Percentiles rank a stretch among this genome's conserved stretches.
Conservation (phyloP, 768 basidiomycete species). For the Coprinellus aureogranulatus region DNA sequence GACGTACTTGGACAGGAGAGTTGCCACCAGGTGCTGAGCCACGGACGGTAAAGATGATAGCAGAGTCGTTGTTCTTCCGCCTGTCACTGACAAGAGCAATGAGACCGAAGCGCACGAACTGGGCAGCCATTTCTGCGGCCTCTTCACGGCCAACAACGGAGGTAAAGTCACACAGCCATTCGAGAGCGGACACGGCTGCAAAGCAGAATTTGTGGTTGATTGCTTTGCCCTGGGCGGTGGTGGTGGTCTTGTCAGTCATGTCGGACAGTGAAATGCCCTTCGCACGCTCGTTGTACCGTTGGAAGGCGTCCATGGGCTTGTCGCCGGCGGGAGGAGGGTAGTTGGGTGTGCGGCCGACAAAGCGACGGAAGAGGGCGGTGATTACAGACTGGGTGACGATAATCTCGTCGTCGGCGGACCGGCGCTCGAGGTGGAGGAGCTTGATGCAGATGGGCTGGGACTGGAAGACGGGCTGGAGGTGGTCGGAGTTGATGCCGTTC, state of each 20-base stretch:
- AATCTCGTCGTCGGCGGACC: slow-evolving; percentile 92
- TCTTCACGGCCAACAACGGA: slow-evolving; percentile 95
- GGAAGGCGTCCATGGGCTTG: slow-evolving; percentile 57
- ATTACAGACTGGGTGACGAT: slow-evolving; percentile 93
- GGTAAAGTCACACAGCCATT: slow-evolving; percentile 98
- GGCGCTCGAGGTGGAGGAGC: slow-evolving; percentile 92
- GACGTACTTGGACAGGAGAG: slow-evolving; percentile 67
- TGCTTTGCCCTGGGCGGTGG: slow-evolving; percentile 47
- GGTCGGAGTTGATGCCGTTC: slow-evolving; percentile 96
- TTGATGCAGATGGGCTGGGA: slow-evolving; percentile 97
- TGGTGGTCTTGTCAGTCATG: slow-evolving; percentile 60
- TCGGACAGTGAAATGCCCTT: slow-evolving; percentile 74
- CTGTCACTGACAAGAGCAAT: slow-evolving; percentile 87
- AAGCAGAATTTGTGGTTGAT: slow-evolving; percentile 72
- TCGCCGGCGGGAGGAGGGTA: slow-evolving; percentile 48
- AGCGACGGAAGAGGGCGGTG: slow-evolving; percentile 93
- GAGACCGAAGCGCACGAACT: slow-evolving; percentile 93
- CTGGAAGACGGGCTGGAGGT: slow-evolving; percentile 84
- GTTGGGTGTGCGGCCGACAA: slow-evolving; percentile 86
- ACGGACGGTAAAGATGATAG: slow-evolving; percentile 89
- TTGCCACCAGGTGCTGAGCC: slow-evolving; percentile 74
- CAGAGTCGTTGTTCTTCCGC: slow-evolving; percentile 87
- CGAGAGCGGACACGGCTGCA: slow-evolving; percentile 80
- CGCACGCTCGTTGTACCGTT: slow-evolving; percentile 76
- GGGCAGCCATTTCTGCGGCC: slow-evolving; percentile 95